A percentile compares a stretch with the other conserved stretches of the same genome.
phyloP scores from a whole-genome alignment of 768 basidiomycete species.

The Rhizopogon sp. region DNA sequence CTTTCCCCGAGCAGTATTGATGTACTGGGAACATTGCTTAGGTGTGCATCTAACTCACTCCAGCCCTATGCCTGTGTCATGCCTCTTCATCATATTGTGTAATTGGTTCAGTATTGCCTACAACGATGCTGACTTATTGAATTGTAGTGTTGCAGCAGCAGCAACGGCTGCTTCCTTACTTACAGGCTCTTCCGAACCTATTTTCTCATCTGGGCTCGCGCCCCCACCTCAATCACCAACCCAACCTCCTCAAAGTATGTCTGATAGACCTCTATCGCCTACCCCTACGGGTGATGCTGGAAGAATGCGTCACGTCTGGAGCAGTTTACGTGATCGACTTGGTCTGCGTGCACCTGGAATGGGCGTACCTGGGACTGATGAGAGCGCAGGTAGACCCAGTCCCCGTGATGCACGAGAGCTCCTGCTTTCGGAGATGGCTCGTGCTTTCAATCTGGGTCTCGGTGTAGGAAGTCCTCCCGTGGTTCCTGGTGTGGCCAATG shows the following conservation, averaged over 20 bases:
- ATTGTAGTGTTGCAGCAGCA: slow-evolving; percentile 75
- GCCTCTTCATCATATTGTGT: not conserved
- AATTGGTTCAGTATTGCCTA: slow-evolving; percentile 1
- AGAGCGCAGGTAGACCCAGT: slow-evolving; percentile 7
- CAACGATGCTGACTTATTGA: not conserved
- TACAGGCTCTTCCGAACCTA: slow-evolving; percentile 64
- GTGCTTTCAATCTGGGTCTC: slow-evolving; percentile 73
- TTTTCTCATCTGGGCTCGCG: slow-evolving; percentile 54
- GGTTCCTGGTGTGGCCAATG: slow-evolving; percentile 11
- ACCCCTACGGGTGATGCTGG: slow-evolving; percentile 34
- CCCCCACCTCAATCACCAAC: slow-evolving; percentile 23
- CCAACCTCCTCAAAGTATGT: slow-evolving; percentile 12
- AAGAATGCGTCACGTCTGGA: slow-evolving; percentile 63
- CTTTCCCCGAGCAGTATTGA: slow-evolving; percentile 76
- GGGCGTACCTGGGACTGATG: slow-evolving; percentile 8
- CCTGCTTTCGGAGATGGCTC: slow-evolving; percentile 78
- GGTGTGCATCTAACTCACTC: slow-evolving; percentile 39
- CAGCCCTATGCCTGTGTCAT: not conserved
- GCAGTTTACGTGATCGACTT: slow-evolving; percentile 61
- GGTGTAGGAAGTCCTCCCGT: slow-evolving; percentile 31
- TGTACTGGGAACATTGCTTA: slow-evolving; percentile 76
- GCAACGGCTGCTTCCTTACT: slow-evolving; percentile 85
- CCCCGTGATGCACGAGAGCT: slow-evolving; percentile 53
- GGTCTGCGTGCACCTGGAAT: slow-evolving; percentile 38
- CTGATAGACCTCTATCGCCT: slow-evolving; percentile 34